Evolutionary conservation across 352 stramenopile species (phyloP).

Genomic region (Pythium rhizo-oryzae): DNA sequence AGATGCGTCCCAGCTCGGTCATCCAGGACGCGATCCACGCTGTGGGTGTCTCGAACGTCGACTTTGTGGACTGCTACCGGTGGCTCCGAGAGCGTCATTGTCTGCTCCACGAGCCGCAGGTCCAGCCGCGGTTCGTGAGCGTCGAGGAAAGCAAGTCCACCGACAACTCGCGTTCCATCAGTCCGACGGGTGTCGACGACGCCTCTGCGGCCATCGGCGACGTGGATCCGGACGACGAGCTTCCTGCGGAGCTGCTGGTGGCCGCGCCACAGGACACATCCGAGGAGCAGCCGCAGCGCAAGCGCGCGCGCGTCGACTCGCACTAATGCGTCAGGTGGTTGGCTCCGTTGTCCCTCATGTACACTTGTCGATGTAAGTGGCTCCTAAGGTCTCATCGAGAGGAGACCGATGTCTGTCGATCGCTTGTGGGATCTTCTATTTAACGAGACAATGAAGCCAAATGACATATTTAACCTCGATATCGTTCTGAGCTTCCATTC

Average conservation of each 20-base stretch:
- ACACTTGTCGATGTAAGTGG: neutral
- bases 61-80: constrained; percentile 42
- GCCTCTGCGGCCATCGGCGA: neutral
- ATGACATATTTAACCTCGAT: constrained; percentile 3
- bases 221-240: neutral
- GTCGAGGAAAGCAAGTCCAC: constrained; percentile 40
- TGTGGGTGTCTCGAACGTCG: constrained; percentile 22
- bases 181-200: constrained; percentile 44
- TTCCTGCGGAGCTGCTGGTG: constrained; percentile 7
- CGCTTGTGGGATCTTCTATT: constrained; percentile 1
- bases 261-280: neutral
- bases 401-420: neutral
- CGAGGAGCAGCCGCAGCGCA: constrained; percentile 20
- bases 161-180: constrained; percentile 39
- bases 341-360: neutral
- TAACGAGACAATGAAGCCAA: constrained; percentile 4
- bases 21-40: constrained; percentile 39
- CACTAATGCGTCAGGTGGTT: neutral
- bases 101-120: constrained; percentile 25
- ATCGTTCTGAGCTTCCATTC: neutral
- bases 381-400: neutral
- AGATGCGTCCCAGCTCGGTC: constrained; percentile 29
- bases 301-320: constrained; percentile 20
- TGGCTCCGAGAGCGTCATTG: constrained; percentile 37
- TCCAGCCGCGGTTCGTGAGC: constrained; percentile 38